Conservation (phyloP, 2,329 filamentous ascomycete species). For the Cyphellophora europaea region DNA sequence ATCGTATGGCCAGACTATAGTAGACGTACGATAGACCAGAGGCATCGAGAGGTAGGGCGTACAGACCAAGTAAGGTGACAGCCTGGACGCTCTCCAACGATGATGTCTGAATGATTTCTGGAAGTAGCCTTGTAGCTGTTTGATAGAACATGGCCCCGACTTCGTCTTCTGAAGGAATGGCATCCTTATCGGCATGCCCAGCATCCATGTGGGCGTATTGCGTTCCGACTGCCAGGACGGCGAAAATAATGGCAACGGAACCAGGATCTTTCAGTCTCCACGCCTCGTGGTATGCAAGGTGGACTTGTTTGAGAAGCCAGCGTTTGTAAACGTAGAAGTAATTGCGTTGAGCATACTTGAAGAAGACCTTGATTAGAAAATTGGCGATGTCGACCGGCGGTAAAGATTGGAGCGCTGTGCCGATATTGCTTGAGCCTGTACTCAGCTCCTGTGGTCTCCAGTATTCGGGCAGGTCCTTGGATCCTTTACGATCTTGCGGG, state of each 20-base stretch:
- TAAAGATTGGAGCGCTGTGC: conserved; percentile 28
- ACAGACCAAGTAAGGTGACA: conserved; percentile 47
- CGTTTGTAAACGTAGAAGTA: conserved; percentile 35
- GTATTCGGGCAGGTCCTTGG: conserved; percentile 24
- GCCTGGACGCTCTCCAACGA: conserved; percentile 51
- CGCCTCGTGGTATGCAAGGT: conserved; percentile 28
- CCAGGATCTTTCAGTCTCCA: conserved; percentile 28
- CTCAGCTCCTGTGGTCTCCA: conserved; percentile 33
- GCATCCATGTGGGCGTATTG: conserved; percentile 36
- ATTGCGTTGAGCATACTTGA: conserved; percentile 34
- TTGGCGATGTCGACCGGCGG: conserved; percentile 35
- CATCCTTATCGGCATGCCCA: neutral
- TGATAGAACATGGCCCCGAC: conserved; percentile 49
- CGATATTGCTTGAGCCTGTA: conserved; percentile 28
- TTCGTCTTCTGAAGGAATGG: conserved; percentile 37
- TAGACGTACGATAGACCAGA: conserved; percentile 50
- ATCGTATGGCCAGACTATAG: conserved; percentile 45
- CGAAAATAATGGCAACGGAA: conserved; percentile 31
- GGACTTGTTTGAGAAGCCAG: conserved; percentile 31
- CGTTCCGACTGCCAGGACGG: conserved; percentile 34
- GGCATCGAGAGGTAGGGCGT: conserved; percentile 46
- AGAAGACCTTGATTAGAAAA: conserved; percentile 33
- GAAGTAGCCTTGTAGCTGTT: conserved; percentile 44
- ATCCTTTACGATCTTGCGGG: conserved; percentile 1
- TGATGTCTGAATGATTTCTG: conserved; percentile 47